These are phyloP conservation scores for Bryopsis sp. DNA, from an alignment of 139 green algal species.

Conservation along the genomic window DNA sequence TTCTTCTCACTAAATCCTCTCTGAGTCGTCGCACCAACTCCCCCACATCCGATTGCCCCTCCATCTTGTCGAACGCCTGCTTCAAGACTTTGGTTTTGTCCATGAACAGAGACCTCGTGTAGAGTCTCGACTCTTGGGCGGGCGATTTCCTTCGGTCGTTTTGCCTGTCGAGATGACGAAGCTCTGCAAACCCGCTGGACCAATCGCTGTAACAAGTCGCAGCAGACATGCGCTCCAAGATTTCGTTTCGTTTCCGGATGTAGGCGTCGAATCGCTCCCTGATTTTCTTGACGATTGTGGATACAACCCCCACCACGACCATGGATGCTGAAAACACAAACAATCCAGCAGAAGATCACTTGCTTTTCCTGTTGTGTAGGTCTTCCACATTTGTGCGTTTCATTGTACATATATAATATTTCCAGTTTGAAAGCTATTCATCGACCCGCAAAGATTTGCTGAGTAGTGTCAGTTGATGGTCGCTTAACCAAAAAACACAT, in stretches of 20 bases:
- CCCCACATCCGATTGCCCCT: neutral
- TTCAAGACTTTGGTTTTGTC: constrained; percentile 8
- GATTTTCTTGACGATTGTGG: constrained; percentile 13
- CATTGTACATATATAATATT: too few relatives aligned
- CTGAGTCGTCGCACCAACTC: constrained; percentile 15
- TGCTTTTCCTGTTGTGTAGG: too few relatives aligned
- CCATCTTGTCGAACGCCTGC: constrained; percentile 3
- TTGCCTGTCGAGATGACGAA: constrained; percentile 40
- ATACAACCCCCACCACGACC: constrained; percentile 21
- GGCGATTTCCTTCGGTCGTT: constrained; percentile 15
- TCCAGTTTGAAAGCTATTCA: too few relatives aligned
- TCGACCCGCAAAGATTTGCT: too few relatives aligned
- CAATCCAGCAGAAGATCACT: too few relatives aligned
- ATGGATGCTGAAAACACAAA: too few relatives aligned
- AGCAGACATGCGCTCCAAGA: constrained; percentile 24
- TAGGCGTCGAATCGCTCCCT: constrained; percentile 32
- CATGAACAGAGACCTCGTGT: neutral
- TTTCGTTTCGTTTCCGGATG: constrained; percentile 21
- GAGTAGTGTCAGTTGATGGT: too few relatives aligned
- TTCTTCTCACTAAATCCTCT: constrained; percentile 8
- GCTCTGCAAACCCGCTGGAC: constrained; percentile 43
- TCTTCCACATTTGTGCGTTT: too few relatives aligned
- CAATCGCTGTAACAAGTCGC: constrained; percentile 55
- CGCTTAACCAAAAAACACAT: too few relatives aligned
- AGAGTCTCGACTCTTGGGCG: constrained; percentile 12